Conservation (phyloP, 768 basidiomycete genomes). For the Leccinum variicolor region DNA sequence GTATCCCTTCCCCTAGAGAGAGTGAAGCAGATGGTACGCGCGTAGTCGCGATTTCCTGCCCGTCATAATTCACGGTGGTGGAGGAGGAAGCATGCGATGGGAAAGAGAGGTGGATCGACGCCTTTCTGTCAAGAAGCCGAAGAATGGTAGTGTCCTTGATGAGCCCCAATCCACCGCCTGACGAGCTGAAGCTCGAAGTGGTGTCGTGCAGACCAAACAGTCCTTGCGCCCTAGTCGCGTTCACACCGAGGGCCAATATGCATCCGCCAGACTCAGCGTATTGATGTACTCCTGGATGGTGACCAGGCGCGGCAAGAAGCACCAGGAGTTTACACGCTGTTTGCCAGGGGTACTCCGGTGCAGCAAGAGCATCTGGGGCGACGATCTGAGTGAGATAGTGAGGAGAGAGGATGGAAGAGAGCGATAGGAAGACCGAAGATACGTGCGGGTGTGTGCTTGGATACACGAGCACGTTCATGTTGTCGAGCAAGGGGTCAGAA, state of each 20-base stretch:
- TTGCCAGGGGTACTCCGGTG: conserved; percentile 73
- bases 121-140: conserved; percentile 24
- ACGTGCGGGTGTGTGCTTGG: conserved; percentile 55
- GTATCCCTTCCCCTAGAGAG: conserved; percentile 12
- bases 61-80: conserved; percentile 8
- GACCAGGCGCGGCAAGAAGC: conserved; percentile 56
- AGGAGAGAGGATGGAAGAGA: conserved; percentile 59
- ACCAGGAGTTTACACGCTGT: conserved; percentile 74
- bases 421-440: conserved; percentile 44
- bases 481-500: neutral
- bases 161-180: conserved; percentile 31
- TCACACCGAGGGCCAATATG: conserved; percentile 65
- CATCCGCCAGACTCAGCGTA: conserved; percentile 69
- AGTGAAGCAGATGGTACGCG: conserved; percentile 18
- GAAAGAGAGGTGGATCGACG: conserved; percentile 26
- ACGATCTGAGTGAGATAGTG: conserved; percentile 79
- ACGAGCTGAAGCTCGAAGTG: conserved; percentile 40
- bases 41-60: neutral
- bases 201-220: conserved; percentile 31
- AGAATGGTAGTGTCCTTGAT: conserved; percentile 23
- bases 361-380: conserved; percentile 49
- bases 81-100: conserved; percentile 13
- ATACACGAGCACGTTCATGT: conserved; percentile 78
- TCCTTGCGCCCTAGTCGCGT: conserved; percentile 49
- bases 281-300: conserved; percentile 44